These are phyloP conservation scores for Biscogniauxia marginata DNA, from an alignment of 2,329 filamentous ascomycete genomes.

Conservation along the genomic window DNA sequence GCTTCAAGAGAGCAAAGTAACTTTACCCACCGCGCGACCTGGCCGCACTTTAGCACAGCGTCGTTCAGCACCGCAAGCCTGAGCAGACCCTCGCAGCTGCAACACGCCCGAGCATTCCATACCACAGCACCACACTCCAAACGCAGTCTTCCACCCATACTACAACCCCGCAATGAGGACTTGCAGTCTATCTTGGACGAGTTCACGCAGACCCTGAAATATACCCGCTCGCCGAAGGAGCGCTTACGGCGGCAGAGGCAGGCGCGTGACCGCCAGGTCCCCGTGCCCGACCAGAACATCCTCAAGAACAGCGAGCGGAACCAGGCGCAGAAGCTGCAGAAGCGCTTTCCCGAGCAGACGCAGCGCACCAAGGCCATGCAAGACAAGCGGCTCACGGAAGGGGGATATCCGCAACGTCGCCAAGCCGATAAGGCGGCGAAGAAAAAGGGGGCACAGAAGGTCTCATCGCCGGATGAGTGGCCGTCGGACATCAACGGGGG, in stretches of 20 bases:
- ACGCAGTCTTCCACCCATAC: no score
- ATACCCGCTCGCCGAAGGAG: constrained; percentile 5
- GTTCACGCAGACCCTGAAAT: constrained; percentile 16
- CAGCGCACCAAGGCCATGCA: constrained; percentile 6
- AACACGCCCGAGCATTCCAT: constrained; percentile 11
- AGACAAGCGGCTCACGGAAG: constrained; percentile 6
- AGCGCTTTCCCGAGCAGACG: constrained; percentile 9
- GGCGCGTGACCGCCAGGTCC: constrained; percentile 6
- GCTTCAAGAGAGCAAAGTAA: constrained; percentile 6
- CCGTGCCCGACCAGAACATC: constrained; percentile 1
- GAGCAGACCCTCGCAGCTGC: background rate
- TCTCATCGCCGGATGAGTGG: background rate
- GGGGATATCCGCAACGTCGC: background rate
- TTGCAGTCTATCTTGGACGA: constrained; percentile 14
- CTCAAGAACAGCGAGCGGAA: background rate
- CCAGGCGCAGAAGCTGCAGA: constrained; percentile 1
- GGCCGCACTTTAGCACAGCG: background rate
- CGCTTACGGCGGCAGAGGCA: constrained; percentile 12
- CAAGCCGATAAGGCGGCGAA: background rate
- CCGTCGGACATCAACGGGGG: no score
- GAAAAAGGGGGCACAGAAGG: background rate
- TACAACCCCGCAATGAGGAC: constrained; percentile 3
- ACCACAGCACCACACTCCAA: background rate
- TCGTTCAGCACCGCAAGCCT: background rate
- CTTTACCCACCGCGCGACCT: background rate